Evolutionary conservation across 2,329 filamentous ascomycete genomes (phyloP).

Genomic region (Trichoderma pleuroti): DNA sequence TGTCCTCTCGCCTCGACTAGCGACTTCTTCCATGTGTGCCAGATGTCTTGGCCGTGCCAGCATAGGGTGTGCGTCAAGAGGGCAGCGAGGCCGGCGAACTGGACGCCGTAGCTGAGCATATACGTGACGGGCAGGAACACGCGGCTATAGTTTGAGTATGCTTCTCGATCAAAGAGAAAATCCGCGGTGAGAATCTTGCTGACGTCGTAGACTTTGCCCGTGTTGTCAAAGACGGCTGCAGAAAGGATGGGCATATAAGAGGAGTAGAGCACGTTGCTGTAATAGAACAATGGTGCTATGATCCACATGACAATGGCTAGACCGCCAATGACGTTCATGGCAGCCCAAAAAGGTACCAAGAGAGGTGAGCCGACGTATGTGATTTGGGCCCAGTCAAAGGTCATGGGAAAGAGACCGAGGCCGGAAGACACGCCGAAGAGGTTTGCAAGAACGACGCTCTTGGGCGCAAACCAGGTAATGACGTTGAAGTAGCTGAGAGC

Average conservation of each 20-base stretch:
- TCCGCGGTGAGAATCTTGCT: constrained; percentile 73
- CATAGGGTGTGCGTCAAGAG: constrained; percentile 76
- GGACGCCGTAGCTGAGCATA: constrained; percentile 79
- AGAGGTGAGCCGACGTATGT: constrained; percentile 83
- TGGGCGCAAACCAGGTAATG: constrained; percentile 82
- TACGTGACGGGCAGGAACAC: constrained; percentile 87
- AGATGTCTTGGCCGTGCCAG: constrained; percentile 82
- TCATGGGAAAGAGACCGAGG: constrained; percentile 77
- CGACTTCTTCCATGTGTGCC: constrained; percentile 69
- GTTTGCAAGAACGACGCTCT: constrained; percentile 82
- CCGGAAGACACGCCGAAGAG: constrained; percentile 84
- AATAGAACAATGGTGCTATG: constrained; percentile 74
- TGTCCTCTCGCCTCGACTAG: constrained; percentile 59
- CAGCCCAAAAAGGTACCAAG: constrained; percentile 81
- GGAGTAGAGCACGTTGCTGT: constrained; percentile 73
- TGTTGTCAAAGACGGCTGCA: constrained; percentile 81
- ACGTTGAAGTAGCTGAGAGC: constrained; percentile 87
- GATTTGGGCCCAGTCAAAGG: constrained; percentile 89
- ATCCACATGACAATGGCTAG: constrained; percentile 84
- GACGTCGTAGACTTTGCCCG: constrained; percentile 74
- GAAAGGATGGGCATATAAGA: constrained; percentile 86
- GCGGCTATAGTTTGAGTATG: constrained; percentile 76
- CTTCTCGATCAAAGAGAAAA: constrained; percentile 72
- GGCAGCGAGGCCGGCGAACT: constrained; percentile 78
- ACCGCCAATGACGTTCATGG: constrained; percentile 78